Percentiles rank a stretch among this genome's conserved stretches.
Evolutionary conservation across 352 stramenopile species (phyloP).

Genomic region (Phytophthora sp.): DNA sequence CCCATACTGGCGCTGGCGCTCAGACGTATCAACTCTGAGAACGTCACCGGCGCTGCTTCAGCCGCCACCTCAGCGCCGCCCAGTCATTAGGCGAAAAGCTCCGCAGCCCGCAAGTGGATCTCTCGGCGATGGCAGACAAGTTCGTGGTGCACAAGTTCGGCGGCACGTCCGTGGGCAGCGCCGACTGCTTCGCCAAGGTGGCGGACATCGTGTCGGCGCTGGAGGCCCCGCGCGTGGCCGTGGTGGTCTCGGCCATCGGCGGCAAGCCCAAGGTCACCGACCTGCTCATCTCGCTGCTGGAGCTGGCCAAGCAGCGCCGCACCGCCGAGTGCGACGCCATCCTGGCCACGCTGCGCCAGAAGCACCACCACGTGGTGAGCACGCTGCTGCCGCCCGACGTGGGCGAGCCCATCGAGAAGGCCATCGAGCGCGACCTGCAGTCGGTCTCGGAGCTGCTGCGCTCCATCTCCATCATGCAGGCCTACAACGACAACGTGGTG

Average conservation of each 20-base stretch:
- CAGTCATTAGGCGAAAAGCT: slow-evolving; percentile 32
- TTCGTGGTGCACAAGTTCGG: slow-evolving; percentile 98
- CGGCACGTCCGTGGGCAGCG: slow-evolving; percentile 94
- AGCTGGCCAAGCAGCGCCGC: slow-evolving; percentile 87
- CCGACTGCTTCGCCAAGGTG: slow-evolving; percentile 90
- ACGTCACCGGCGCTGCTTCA: slow-evolving; percentile 7
- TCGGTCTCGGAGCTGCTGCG: slow-evolving; percentile 80
- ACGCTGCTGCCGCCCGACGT: slow-evolving; percentile 58
- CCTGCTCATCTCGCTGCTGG: slow-evolving; percentile 92
- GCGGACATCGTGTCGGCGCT: slow-evolving; percentile 67
- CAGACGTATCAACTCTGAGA: neutral
- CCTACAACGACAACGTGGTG: slow-evolving; percentile 85
- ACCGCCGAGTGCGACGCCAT: slow-evolving; percentile 67
- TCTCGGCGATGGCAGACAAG: slow-evolving; percentile 45
- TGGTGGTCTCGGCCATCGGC: slow-evolving; percentile 96
- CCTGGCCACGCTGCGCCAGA: slow-evolving; percentile 76
- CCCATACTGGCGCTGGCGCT: neutral
- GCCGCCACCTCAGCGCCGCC: neutral
- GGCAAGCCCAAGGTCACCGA: slow-evolving; percentile 97
- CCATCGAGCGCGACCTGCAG: slow-evolving; percentile 71
- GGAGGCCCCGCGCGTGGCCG: slow-evolving; percentile 60
- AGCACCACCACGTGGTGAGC: slow-evolving; percentile 80
- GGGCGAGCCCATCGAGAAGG: slow-evolving; percentile 57
- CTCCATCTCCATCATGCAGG: slow-evolving; percentile 90
- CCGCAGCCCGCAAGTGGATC: slow-evolving; percentile 9